Evolutionary conservation across 768 basidiomycete species (phyloP), one percentile per base, ranked within the genome.

Genomic region (Pholiota conissans): DNA sequence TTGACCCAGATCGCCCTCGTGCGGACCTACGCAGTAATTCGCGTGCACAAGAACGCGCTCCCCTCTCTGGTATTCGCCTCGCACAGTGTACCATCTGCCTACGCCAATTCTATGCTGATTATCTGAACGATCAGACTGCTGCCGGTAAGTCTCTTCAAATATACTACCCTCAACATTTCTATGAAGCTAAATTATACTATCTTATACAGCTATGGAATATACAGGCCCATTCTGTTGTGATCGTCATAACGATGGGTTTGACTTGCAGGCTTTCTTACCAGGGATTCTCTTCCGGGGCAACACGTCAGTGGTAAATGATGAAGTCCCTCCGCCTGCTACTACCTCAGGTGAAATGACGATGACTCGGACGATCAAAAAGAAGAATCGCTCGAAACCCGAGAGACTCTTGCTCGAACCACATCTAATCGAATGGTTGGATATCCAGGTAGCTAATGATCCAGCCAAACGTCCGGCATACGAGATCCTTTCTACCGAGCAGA

Each of bases 371-470:
- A n/a, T n/a, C n/a, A n/a, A n/a, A n/a, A n/a, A n/a, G n/a, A n/a
- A n/a, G n/a, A n/a, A n/a, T 32, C 30, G 30, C 13, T 13, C 30
- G 13, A 58, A 55, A 8, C 11, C n/a, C 6, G 56, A 69, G 18
- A 60, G 66, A 8, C 11, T 9, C 0, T 14, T 14, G 1, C 61
- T 70, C 1, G 63, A 69, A 9, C 10, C 40, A 5, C 37, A 18
- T 10, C 52, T 71, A 3, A 56, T 61, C 16, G 10, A 27, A 20
- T 71, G 69, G 69, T 24, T 69, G 5, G 24, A 59, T 9, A 14
- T 35, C 1, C 39, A 65, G 20, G 39, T 57, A 28, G 22, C 47
- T 1, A 18, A 56, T 16, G 60, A 68, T 50, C 29, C 47, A 0
- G 56, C 55, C 9, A 42, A 52, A 42, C 60, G 64, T 11, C 55